Evolutionary conservation across 768 basidiomycete species (phyloP).

Genomic region (Rossbeevera mucosa): DNA sequence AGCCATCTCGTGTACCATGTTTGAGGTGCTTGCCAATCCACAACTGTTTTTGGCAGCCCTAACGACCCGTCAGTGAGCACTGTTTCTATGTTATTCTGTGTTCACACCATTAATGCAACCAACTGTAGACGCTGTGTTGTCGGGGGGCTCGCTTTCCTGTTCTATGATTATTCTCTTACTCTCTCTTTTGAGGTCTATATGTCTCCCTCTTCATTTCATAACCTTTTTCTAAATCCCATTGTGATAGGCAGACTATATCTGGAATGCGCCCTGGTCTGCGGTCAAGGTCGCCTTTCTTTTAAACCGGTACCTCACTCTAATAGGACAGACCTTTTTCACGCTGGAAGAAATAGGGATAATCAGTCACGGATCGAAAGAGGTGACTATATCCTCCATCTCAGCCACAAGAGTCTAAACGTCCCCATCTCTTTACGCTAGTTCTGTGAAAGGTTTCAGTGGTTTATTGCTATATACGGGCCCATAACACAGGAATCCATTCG

Average conservation of each 20-base stretch:
- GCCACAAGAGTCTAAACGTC: neutral
- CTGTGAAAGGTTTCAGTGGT: conserved; percentile 3
- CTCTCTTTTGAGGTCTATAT: conserved; percentile 11
- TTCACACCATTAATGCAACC: neutral
- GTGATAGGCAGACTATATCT: conserved; percentile 4
- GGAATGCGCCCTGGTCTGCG: conserved; percentile 2
- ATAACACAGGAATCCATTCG: conserved; percentile 9
- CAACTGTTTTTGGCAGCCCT: neutral
- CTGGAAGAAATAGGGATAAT: conserved; percentile 14
- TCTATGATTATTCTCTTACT: conserved; percentile 12
- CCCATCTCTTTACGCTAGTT: neutral
- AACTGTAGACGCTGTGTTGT: neutral
- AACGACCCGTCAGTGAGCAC: neutral
- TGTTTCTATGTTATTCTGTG: neutral
- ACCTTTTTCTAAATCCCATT: neutral
- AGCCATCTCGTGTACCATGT: neutral
- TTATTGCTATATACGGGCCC: neutral
- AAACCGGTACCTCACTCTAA: conserved; percentile 16
- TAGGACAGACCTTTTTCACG: conserved; percentile 4
- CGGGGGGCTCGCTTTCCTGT: conserved; percentile 3
- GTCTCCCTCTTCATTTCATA: neutral
- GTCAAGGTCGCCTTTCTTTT: conserved; percentile 13
- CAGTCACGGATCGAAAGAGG: conserved; percentile 1
- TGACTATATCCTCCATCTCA: neutral
- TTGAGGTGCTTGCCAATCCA: neutral